Evolutionary conservation across 83 land plant species (phyloP), one percentile per base, ranked within the genome.

Genomic region (Thuja plicata): DNA sequence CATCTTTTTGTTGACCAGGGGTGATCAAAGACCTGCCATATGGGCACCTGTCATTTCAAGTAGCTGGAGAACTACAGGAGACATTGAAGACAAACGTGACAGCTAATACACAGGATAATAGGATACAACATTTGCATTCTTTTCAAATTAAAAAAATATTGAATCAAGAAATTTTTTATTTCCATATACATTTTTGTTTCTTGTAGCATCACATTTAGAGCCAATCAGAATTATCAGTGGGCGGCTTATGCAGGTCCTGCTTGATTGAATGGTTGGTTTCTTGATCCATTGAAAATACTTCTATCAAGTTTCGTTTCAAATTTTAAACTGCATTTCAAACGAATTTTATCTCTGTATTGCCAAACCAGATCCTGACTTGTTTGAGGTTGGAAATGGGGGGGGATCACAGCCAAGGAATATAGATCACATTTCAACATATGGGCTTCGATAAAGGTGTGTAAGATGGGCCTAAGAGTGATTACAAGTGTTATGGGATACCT

Each of bases 321-420:
- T 45, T 82, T 41, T 52, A 24, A 82, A 27, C 32, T 82, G 34
- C 15, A 45, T 27, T 6, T 45, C n/a, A 45, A 24, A 82, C 45
- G 34, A 74, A 1, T 34, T 74, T 34, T 11, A 1, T 34, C 15
- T 6, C 24, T 24, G 43, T 41, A 41, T 41, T 41, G 43, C 43
- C 43, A 41, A 41, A 41, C 41, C 90, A 97, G 98, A 97, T 92
- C 98, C 97, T 85, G 97, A 97, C 88, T 96, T 97, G 99, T 87
- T 96, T 54, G 99, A 97, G 90, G 96, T 97, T 37, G 99, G 98
- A 41, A 97, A 97, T 93, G 97, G 99, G 10, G 97, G 99, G 10
- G 95, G 41, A 94, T 97, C 97, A 95, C 88, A 0, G 62, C 37
- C 0, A 95, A 94, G 10, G 98, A 97, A 85, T 96, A 97, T 81